Evolutionary conservation across 306 rosid genomes (phyloP).

Genomic region (Coriaria nepalensis): DNA sequence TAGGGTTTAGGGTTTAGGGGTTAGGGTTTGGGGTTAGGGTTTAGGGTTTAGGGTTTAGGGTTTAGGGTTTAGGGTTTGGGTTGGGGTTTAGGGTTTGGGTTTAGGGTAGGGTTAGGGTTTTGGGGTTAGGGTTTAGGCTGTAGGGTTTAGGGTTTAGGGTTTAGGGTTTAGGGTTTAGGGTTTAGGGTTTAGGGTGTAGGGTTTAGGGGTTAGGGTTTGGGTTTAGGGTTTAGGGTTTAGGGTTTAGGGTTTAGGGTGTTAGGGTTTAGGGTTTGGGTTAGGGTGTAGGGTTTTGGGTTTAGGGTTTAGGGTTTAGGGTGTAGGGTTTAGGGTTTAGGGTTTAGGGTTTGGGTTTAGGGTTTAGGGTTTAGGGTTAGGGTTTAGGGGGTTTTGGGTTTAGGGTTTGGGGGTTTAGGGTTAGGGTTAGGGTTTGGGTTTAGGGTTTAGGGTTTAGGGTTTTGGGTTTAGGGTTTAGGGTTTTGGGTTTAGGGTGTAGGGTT

Average conservation of each 20-base stretch:
- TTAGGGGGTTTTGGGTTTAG: constrained; percentile 3
- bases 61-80: constrained; percentile 1
- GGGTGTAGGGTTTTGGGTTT: not conserved
- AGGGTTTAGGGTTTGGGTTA: not conserved
- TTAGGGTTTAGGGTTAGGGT: constrained; percentile 7
- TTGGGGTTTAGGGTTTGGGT: not conserved
- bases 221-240: not conserved
- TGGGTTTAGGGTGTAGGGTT: constrained; percentile 2
- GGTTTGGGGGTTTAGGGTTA: not conserved
- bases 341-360: not conserved
- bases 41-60: constrained; percentile 8
- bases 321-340: not conserved
- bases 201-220: constrained; percentile 2
- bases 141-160: constrained; percentile 6
- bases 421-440: constrained; percentile 2
- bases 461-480: not conserved
- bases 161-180: no score
- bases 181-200: not conserved
- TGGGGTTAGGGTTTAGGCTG: not conserved
- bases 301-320: not conserved
- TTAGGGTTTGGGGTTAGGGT: constrained; percentile 8
- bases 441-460: constrained; percentile 9
- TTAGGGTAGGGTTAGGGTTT: constrained; percentile 1
- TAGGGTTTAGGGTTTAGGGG: constrained; percentile 3
- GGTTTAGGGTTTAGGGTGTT: not conserved